A percentile compares a stretch with the other conserved stretches of the same genome.
Evolutionary conservation across 352 stramenopile species (phyloP).

Genomic region (Phytophthora vignae): DNA sequence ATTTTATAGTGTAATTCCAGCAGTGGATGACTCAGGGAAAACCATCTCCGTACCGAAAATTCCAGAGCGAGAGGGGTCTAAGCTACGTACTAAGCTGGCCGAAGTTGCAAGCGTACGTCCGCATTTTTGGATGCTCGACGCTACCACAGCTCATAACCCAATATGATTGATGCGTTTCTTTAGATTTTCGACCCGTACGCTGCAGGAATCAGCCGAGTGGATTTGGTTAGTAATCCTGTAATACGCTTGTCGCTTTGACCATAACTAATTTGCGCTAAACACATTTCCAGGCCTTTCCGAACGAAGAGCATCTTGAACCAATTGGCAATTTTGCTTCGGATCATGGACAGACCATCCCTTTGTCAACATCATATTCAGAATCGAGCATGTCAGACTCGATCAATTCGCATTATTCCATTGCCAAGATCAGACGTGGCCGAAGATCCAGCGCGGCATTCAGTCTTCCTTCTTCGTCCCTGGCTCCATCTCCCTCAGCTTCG

Average conservation of each 20-base stretch:
- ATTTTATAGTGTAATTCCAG: conserved; percentile 68
- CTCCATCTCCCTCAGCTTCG: conserved; percentile 33
- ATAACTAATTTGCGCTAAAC: neutral
- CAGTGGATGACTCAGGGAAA: conserved; percentile 73
- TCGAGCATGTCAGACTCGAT: conserved; percentile 56
- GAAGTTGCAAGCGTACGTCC: conserved; percentile 65
- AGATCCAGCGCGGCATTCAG: conserved; percentile 57
- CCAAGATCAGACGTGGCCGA: conserved; percentile 71
- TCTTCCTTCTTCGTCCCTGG: conserved; percentile 40
- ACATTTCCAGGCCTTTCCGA: conserved; percentile 67
- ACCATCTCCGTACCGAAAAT: conserved; percentile 73
- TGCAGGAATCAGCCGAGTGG: conserved; percentile 72
- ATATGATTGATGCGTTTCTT: neutral
- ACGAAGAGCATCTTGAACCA: conserved; percentile 83
- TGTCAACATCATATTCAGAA: conserved; percentile 67
- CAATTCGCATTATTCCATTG: conserved; percentile 70
- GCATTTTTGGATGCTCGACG: neutral
- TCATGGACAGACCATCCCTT: conserved; percentile 72
- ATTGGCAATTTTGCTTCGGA: conserved; percentile 79
- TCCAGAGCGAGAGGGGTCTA: conserved; percentile 72
- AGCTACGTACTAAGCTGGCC: conserved; percentile 67
- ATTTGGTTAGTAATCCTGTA: conserved; percentile 47
- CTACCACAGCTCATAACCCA: neutral
- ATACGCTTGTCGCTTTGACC: neutral
- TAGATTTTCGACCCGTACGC: conserved; percentile 87